Evolutionary conservation across 805 yeast species (phyloP).

Genomic region (Jamesozyma piceae): DNA sequence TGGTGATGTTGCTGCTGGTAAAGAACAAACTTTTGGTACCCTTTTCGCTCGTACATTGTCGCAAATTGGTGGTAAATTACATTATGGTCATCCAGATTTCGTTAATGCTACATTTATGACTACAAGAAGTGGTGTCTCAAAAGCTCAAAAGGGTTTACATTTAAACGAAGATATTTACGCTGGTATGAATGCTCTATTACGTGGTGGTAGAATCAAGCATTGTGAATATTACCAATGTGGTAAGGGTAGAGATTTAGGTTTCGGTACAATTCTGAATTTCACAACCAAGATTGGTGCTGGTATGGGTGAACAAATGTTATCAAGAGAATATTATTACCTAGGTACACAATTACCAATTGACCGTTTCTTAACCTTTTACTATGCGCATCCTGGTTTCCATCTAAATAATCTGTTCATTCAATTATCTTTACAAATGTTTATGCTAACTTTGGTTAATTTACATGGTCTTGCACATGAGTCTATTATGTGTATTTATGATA

Average conservation of each 20-base stretch:
- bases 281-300: conserved; percentile 87
- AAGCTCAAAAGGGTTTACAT: conserved; percentile 79
- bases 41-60: conserved; percentile 75
- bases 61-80: conserved; percentile 77
- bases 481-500: conserved; percentile 57
- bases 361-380: conserved; percentile 72
- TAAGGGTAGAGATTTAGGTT: conserved; percentile 83
- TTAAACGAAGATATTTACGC: conserved; percentile 84
- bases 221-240: conserved; percentile 87
- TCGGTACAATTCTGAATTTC: conserved; percentile 76
- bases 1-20: conserved; percentile 88
- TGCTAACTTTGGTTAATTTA: conserved; percentile 60
- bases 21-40: conserved; percentile 84
- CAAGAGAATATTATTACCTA: conserved; percentile 73
- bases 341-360: conserved; percentile 76
- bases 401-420: conserved; percentile 72
- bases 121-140: conserved; percentile 82
- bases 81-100: conserved; percentile 86
- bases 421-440: conserved; percentile 62
- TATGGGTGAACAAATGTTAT: conserved; percentile 84
- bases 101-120: conserved; percentile 66
- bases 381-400: conserved; percentile 84
- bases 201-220: conserved; percentile 85
- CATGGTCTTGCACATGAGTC: conserved; percentile 68
- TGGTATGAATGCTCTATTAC: conserved; percentile 72